Conservation (phyloP, 371 early-diverging fungal species). For the Mucor plumbeus region DNA sequence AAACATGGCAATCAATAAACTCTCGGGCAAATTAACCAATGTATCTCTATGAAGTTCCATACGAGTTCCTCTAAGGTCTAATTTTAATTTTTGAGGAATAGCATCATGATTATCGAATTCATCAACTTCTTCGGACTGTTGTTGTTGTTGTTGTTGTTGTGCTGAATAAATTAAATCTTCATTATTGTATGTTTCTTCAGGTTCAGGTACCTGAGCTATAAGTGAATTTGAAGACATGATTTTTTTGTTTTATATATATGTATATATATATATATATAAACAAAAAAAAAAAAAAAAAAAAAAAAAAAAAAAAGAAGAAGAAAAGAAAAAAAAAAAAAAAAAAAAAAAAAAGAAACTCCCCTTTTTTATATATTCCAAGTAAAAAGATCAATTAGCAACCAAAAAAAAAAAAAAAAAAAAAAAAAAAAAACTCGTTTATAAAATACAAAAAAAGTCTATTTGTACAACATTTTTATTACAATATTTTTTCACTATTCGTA, state of each 20-base stretch:
- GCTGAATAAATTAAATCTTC: conserved; percentile 34
- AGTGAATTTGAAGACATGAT: conserved; percentile 51
- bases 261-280: too few relatives aligned
- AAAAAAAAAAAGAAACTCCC: neutral
- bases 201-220: conserved; percentile 49
- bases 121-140: conserved; percentile 32
- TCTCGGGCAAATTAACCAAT: conserved; percentile 77
- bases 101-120: conserved; percentile 46
- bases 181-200: conserved; percentile 21
- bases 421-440: conserved; percentile 17
- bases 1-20: conserved; percentile 83
- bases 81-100: conserved; percentile 63
- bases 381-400: conserved; percentile 16
- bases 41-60: conserved; percentile 77
- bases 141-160: conserved; percentile 5
- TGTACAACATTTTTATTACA: conserved; percentile 17
- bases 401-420: neutral
- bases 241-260: too few relatives aligned
- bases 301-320: neutral
- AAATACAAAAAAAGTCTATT: conserved; percentile 16
- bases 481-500: neutral
- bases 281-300: neutral
- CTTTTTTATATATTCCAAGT: neutral
- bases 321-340: neutral
- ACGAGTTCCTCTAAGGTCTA: conserved; percentile 76